A percentile compares a stretch with the other conserved stretches of the same genome.
Evolutionary conservation across 176 grass and related monocot genomes (phyloP).

Genomic region (Oryza nivara): DNA sequence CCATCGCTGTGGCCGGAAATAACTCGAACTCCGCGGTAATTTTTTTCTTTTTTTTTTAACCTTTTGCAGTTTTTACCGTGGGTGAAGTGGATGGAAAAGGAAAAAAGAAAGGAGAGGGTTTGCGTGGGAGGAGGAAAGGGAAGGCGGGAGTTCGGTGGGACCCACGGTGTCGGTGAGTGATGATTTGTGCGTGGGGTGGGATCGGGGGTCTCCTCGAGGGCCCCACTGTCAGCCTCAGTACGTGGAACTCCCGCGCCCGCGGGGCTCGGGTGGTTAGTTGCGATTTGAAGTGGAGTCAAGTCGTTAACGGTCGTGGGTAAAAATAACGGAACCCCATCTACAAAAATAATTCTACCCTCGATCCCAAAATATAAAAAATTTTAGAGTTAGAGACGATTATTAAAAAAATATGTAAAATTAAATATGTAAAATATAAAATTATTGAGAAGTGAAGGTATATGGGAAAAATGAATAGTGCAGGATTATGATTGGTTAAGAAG

Average conservation of each 20-base stretch:
- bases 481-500: no score
- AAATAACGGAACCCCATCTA: no score
- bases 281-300: background rate
- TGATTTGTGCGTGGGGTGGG: background rate
- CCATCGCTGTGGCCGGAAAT: background rate
- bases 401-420: no score
- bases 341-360: no score
- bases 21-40: no score
- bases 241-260: no score
- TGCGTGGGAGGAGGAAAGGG: slow-evolving; percentile 5
- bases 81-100: background rate
- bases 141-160: background rate
- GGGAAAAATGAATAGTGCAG: no score
- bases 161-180: slow-evolving; percentile 31
- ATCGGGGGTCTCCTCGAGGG: background rate
- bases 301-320: background rate
- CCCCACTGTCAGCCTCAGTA: background rate
- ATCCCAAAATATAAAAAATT: no score
- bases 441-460: no score
- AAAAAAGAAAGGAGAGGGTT: background rate
- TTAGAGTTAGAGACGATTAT: no score
- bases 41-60: background rate
- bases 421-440: no score
- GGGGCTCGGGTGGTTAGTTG: no score
- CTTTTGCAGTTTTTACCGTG: background rate